Conservation (phyloP, 1,284 basidiomycete genomes). For the Amylostereum areolatum region DNA sequence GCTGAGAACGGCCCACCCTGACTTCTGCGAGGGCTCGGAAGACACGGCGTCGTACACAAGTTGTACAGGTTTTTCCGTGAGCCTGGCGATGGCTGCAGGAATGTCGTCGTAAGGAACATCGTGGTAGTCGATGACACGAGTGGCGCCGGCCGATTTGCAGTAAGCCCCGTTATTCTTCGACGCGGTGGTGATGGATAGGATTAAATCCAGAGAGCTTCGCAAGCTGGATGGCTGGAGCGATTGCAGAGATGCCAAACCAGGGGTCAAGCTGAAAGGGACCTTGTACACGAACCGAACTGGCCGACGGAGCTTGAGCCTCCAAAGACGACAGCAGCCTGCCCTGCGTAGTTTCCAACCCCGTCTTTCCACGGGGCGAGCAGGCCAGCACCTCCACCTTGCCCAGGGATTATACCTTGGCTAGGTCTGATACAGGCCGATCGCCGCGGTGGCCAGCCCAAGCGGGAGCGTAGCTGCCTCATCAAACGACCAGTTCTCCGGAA, state of each 20-base stretch:
- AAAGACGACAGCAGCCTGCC: conserved; percentile 26
- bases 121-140: conserved; percentile 36
- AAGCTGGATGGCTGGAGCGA: conserved; percentile 31
- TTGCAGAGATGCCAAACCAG: background rate
- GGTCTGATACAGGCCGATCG: conserved; percentile 5
- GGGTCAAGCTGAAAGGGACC: conserved; percentile 12
- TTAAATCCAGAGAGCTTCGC: conserved; percentile 42
- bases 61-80: conserved; percentile 9
- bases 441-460: conserved; percentile 14
- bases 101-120: conserved; percentile 11
- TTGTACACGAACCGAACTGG: conserved; percentile 25
- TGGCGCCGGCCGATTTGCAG: conserved; percentile 45
- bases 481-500: conserved; percentile 14
- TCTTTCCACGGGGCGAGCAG: conserved; percentile 13
- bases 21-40: conserved; percentile 14
- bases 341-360: conserved; percentile 17
- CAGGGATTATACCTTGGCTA: background rate
- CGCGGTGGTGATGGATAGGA: conserved; percentile 40
- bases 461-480: conserved; percentile 17
- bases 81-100: conserved; percentile 11
- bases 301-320: conserved; percentile 31
- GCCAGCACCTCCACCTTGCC: background rate
- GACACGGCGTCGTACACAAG: conserved; percentile 30
- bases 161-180: conserved; percentile 34
- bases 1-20: conserved; percentile 19